Evolutionary conservation across 805 yeast genomes (phyloP), one percentile per base, ranked within the genome.

Genomic region (Lachancea cidri): DNA sequence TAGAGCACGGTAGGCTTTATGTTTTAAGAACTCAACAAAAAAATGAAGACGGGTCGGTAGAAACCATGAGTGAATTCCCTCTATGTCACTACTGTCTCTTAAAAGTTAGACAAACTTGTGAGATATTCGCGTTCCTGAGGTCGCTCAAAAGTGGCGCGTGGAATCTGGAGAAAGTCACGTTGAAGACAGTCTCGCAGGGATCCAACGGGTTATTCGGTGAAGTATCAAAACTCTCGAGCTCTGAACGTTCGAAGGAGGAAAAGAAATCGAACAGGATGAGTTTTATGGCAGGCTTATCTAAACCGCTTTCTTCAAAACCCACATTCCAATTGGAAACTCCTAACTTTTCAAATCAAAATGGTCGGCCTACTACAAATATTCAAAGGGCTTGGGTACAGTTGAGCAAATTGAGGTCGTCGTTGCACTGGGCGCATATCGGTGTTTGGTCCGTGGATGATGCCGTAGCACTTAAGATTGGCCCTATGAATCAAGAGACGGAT

Each of bases 381-480:
- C 68, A 65, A 43, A 70, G 74, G 43, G 76, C 78, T 7, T 89
- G 95, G 84, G 64, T 72, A 22, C 85, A 80, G 51, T 60, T 81
- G 27, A 65, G 75, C 29, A 73, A 79, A 52, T 68, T 86, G 16
- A 74, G 95, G 40, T 75, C 77, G 32, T 81, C 83, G 55, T 69
- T 89, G 48, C 86, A 83, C 64, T 91, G 95, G 91, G 71, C 94
- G 6, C 79, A 86, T 48, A 61, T 82, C 17, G 97, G 97, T 4
- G 72, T 80, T 22, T 84, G 91, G 89, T 85, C 81, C 43, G 58
- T 64, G 3, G 72, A 67, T 24, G 60, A 57, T 43, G 38, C 60
- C 4, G 38, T 56, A 9, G 36, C 44, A 3, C 35, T 53, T 5
- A 55, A 53, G 20, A 44, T 64, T 11, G 59, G 57, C 2, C 67